phyloP scores from a whole-genome alignment of 805 yeast species.

The Candida stauntonica region DNA sequence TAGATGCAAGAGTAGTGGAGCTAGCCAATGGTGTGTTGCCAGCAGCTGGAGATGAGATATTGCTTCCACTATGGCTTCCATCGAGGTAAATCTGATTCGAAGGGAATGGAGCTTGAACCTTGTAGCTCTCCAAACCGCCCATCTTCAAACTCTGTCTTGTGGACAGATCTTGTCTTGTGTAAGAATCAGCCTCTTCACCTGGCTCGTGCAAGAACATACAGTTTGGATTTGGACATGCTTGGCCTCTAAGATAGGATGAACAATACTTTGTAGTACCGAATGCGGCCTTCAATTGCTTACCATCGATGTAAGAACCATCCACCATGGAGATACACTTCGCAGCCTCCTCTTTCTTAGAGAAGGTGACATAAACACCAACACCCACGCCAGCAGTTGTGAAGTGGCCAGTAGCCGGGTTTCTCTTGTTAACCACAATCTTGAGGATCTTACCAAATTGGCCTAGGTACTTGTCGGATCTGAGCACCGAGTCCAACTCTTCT shows the following conservation, averaged over 20 bases:
- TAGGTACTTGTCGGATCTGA: slow-evolving; percentile 88
- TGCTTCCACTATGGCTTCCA: slow-evolving; percentile 10
- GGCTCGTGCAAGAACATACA: slow-evolving; percentile 99
- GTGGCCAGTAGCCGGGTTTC: slow-evolving; percentile 40
- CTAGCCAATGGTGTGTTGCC: slow-evolving; percentile 11
- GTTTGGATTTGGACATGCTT: slow-evolving; percentile 95
- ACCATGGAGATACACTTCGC: slow-evolving; percentile 88
- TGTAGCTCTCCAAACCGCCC: slow-evolving; percentile 27
- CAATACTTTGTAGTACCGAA: slow-evolving; percentile 99
- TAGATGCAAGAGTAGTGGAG: slow-evolving; percentile 21
- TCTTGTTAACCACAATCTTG: slow-evolving; percentile 88
- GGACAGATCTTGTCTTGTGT: slow-evolving; percentile 81
- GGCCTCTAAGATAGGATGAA: slow-evolving; percentile 91
- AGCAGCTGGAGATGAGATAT: slow-evolving; percentile 14
- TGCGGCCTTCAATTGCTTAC: slow-evolving; percentile 85
- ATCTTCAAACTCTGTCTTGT: slow-evolving; percentile 67
- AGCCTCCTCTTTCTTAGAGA: slow-evolving; percentile 91
- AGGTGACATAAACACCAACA: slow-evolving; percentile 93
- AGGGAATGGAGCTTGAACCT: slow-evolving; percentile 17
- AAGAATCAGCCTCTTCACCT: slow-evolving; percentile 98
- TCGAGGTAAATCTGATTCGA: slow-evolving; percentile 6
- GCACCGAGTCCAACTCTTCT: slow-evolving; percentile 76
- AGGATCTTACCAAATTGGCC: slow-evolving; percentile 98
- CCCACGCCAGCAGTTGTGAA: slow-evolving; percentile 46
- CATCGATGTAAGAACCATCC: slow-evolving; percentile 90